Evolutionary conservation across 139 green algal genomes (phyloP).

Genomic region (Chlorella sp.): DNA sequence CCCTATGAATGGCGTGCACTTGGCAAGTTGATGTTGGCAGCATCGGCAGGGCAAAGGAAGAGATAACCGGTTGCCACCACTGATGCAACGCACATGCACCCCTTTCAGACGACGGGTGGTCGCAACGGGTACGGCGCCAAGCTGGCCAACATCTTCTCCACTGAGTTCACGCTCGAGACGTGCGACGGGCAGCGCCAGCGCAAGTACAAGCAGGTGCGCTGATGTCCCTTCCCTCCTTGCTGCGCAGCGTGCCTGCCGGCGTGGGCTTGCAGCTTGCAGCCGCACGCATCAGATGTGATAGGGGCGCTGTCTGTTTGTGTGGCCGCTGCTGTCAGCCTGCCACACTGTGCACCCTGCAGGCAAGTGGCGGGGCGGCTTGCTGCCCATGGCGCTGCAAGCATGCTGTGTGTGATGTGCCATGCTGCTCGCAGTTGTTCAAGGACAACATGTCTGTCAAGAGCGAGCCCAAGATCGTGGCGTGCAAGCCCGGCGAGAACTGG

Average conservation of each 20-base stretch:
- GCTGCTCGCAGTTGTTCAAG: slow-evolving; percentile 56
- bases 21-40: background rate
- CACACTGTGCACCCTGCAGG: no score
- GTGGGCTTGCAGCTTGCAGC: no score
- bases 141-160: slow-evolving; percentile 99
- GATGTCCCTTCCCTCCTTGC: no score
- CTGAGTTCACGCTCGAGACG: slow-evolving; percentile 94
- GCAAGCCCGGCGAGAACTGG: slow-evolving; percentile 92
- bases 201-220: slow-evolving; percentile 77
- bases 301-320: no score
- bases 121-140: slow-evolving; percentile 99
- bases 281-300: no score
- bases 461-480: slow-evolving; percentile 63
- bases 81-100: no score
- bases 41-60: no score
- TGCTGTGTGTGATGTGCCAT: no score
- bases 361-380: no score
- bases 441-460: slow-evolving; percentile 71
- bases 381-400: no score
- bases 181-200: slow-evolving; percentile 76
- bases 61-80: background rate
- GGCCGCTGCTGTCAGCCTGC: no score
- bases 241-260: no score
- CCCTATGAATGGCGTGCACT: background rate
- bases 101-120: slow-evolving; percentile 90